Evolutionary conservation across 345 rosid species (phyloP), one percentile per base, ranked within the genome.

Genomic region (Gossypium raimondii): DNA sequence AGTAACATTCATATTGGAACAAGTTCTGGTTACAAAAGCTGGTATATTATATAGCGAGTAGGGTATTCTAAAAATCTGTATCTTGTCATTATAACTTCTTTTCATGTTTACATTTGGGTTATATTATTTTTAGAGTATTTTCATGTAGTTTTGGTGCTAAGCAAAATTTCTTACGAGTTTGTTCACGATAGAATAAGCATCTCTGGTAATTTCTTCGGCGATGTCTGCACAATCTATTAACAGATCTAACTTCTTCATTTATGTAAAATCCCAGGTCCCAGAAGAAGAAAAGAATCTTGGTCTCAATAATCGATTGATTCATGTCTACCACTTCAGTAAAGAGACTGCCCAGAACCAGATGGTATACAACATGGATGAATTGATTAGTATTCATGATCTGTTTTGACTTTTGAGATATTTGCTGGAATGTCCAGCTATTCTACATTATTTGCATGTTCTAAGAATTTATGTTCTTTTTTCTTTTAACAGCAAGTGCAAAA

Each of bases 251-350:
- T 11, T 38, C 57, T 9, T 41, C 17, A n/a, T 50, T 64, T 56
- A 45, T 76, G 17, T 79, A 63, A 24, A 61, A 50, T 77, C 67
- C 77, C 85, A 95, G 98, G 82, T 93, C 68, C 98, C 99, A 8
- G 96, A 93, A 22, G 97, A 93, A 78, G 96, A 93, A 85, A 95
- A 90, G 81, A 85, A 88, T 78, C 86, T 95, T 22, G 95, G 95
- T 76, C 92, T 93, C 1, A 84, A 79, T 62, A 96, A 90, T 82
- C 97, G 98, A 63, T 83, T 95, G 82, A 90, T 95, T 75, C 98
- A 93, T 68, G 98, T 93, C 55, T 93, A 95, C 77, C 99, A 95
- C 83, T 95, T 93, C 69, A 85, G 82, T 8, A 90, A 90, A 77
- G 99, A 93, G 50, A 70, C 92, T 50, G 86, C 92, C 18, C 98